Evolutionary conservation across 768 basidiomycete species (phyloP).

Genomic region (Fibroporia radiculosa): DNA sequence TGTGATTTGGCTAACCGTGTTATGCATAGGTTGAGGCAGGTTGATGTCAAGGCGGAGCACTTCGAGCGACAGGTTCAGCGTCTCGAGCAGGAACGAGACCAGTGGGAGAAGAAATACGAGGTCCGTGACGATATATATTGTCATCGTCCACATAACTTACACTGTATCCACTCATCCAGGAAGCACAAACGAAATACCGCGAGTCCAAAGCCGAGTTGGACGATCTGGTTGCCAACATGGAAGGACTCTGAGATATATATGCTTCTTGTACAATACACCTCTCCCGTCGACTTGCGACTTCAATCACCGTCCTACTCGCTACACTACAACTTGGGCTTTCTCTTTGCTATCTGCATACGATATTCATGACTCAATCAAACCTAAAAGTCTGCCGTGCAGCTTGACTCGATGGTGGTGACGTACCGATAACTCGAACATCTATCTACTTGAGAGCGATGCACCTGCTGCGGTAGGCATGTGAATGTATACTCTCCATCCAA

Average conservation of each 20-base stretch:
- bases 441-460: too few relatives aligned
- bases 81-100: slow-evolving; percentile 85
- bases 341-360: slow-evolving; percentile 1
- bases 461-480: too few relatives aligned
- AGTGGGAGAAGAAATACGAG: slow-evolving; percentile 93
- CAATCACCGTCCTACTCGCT: neutral
- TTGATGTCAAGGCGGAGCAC: slow-evolving; percentile 98
- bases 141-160: neutral
- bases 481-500: too few relatives aligned
- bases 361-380: slow-evolving; percentile 1
- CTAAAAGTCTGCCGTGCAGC: too few relatives aligned
- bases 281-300: neutral
- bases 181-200: slow-evolving; percentile 61
- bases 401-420: too few relatives aligned
- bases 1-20: neutral
- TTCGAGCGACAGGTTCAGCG: slow-evolving; percentile 88
- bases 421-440: too few relatives aligned
- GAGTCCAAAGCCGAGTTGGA: slow-evolving; percentile 74
- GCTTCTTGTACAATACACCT: neutral
- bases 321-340: slow-evolving; percentile 1
- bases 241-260: slow-evolving; percentile 24
- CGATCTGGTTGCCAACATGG: slow-evolving; percentile 74
- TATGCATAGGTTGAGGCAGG: slow-evolving; percentile 72
- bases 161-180: slow-evolving; percentile 37
- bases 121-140: slow-evolving; percentile 34